Base-by-base conservation (phyloP, 2,329 filamentous ascomycete species). In the Cercospora beticola region DNA sequence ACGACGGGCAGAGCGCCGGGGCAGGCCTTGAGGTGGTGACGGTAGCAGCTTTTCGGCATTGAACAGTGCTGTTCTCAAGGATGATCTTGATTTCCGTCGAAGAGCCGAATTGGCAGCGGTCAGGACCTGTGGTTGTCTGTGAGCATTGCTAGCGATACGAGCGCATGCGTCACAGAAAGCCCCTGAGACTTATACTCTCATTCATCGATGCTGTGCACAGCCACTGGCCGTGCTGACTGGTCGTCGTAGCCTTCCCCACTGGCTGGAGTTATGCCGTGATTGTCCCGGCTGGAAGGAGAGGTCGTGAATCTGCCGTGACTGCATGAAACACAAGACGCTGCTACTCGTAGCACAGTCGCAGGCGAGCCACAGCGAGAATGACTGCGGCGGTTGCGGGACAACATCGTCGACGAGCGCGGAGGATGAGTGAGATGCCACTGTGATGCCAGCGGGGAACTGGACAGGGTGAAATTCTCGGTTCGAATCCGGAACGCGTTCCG, bases 231-330 rank as follows among this genome's bases (percentile, higher is more conserved):
- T 62, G 65, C 23, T 49, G 49, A 28, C 56, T 43, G 36, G 65
- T 67, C 59, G 65, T 62, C 65, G 65, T 63, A 36, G 30, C 46
- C 65, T 61, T 54, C 65, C 62, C 65, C 65, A 58, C 65, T 8
- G 23, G 52, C 43, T 62, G 65, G 56, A 33, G 31, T 63, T 33
- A 58, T 67, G 49, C 54, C 46, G 46, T 14, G 46, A 52, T 52
- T 52, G 46, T 23, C 18, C 46, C 46, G 46, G 46, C 46, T 23
- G 18, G 46, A 23, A 52, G 46, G 21, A 52, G 46, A 52, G 21
- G 9, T 52, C 46, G 21, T 52, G 46, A 23, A 21, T 23, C 46
- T 52, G 46, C 18, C 21, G 14, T 10, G 21, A 23, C 46, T 52
- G 21, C 43, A 23, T 49, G 5, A 8, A 12, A 43, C 3, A 5